These are phyloP conservation scores for Apophysomyces ossiformis DNA, from an alignment of 371 early-diverging fungal species.

Conservation along the genomic window DNA sequence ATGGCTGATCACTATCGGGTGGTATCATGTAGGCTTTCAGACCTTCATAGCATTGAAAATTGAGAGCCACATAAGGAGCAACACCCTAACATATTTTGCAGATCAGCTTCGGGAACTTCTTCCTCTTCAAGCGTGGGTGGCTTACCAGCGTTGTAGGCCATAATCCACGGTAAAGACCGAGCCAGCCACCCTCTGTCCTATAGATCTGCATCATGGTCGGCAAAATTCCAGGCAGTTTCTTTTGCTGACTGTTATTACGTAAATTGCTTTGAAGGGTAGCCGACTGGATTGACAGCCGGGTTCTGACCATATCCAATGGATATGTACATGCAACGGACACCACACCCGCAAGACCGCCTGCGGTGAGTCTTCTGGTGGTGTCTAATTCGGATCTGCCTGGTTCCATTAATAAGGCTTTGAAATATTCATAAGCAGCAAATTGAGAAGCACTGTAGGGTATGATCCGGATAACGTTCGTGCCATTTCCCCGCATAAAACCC, in stretches of 20 bases:
- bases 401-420: conserved; percentile 71
- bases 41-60: conserved; percentile 86
- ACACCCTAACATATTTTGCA: conserved; percentile 60
- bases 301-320: conserved; percentile 88
- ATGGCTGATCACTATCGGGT: conserved; percentile 61
- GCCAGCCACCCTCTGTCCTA: conserved; percentile 77
- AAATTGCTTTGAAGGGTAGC: conserved; percentile 45
- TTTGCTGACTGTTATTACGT: conserved; percentile 18
- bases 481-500: conserved; percentile 92
- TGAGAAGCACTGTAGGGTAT: conserved; percentile 91
- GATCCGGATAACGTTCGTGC: conserved; percentile 91
- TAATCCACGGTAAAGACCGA: conserved; percentile 85
- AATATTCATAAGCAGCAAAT: conserved; percentile 88
- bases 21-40: conserved; percentile 75
- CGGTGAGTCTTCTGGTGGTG: conserved; percentile 71
- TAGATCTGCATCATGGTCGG: conserved; percentile 72
- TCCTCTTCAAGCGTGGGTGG: not conserved
- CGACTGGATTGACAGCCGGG: conserved; percentile 80
- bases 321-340: conserved; percentile 86
- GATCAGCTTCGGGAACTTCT: not conserved
- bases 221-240: conserved; percentile 72
- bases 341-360: conserved; percentile 87
- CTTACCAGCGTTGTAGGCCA: conserved; percentile 81
- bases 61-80: conserved; percentile 86
- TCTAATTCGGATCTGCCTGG: conserved; percentile 72